Evolutionary conservation across 164 flowering plant genomes (phyloP).

Genomic region (Macadamia tetraphylla): DNA sequence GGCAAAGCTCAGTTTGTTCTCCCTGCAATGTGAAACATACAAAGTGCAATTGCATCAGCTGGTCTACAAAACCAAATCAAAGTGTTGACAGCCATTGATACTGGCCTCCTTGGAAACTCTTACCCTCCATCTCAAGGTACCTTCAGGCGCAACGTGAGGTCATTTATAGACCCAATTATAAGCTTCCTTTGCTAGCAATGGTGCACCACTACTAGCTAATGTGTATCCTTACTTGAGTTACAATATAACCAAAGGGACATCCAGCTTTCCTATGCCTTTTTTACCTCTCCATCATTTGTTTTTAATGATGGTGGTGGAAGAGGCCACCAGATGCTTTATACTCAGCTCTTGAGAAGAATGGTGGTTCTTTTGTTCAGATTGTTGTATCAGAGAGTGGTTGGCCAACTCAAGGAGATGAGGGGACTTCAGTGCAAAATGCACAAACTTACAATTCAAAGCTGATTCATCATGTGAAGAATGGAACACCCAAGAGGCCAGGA

Average conservation of each 20-base stretch:
- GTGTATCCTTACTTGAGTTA: slow-evolving; percentile 34
- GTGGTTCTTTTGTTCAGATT: slow-evolving; percentile 9
- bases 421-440: slow-evolving; percentile 13
- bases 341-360: slow-evolving; percentile 20
- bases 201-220: slow-evolving; percentile 31
- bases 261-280: slow-evolving; percentile 29
- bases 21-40: slow-evolving; percentile 33
- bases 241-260: slow-evolving; percentile 3
- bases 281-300: slow-evolving; percentile 17
- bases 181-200: slow-evolving; percentile 15
- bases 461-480: slow-evolving; percentile 10
- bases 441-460: slow-evolving; percentile 19
- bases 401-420: slow-evolving; percentile 17
- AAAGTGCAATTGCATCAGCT: slow-evolving; percentile 21
- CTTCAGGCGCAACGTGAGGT: slow-evolving; percentile 5
- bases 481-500: slow-evolving; percentile 13
- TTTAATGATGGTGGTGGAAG: slow-evolving; percentile 11
- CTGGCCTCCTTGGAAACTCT: not conserved
- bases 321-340: slow-evolving; percentile 27
- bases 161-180: slow-evolving; percentile 19
- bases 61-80: slow-evolving; percentile 22
- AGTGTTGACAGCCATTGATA: slow-evolving; percentile 25
- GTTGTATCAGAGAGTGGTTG: slow-evolving; percentile 10
- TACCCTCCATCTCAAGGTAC: slow-evolving; percentile 32
- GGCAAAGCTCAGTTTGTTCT: slow-evolving; percentile 20